Base-by-base conservation (phyloP, 257 asterid genomes). In the Solanum pinnatisectum region DNA sequence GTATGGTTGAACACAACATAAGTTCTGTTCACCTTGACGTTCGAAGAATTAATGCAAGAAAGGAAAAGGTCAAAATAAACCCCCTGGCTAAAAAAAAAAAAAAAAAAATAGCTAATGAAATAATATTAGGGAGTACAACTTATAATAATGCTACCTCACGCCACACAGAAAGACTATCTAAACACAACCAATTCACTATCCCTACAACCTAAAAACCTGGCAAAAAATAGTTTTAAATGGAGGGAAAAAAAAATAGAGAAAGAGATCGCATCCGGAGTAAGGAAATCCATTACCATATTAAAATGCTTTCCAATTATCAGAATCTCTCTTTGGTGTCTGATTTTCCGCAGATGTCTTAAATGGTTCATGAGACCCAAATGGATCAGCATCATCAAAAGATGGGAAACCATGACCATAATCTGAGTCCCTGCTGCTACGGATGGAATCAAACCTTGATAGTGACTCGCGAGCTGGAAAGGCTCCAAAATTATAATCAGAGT, bases 281-380 rank as follows among this genome's bases (percentile, higher is more conserved):
- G 87, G 81, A 44, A 42, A 44, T 83, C 68, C 59, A 30, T 71
- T 11, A 30, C 71, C 35, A 7, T 6, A 68, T 92, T 95, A 96
- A 90, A 94, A 96, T 37, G 99, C 98, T 91, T 91, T 96, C 98
- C 98, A 95, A 88, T 91, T 89, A 89, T 93, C 98, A 23, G 95
- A 91, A 88, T 95, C 96, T 88, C 89, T 95, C 89, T 91, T 93
- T 3, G 98, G 94, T 42, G 97, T 94, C 90, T 93, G 93, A 90
- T 92, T 91, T 85, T 95, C 98, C 11, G 46, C 87, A 2, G 99
- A 91, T 5, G 96, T 87, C 93, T 91, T 93, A 87, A 94, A 96
- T 4, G 96, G 94, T 59, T 89, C 96, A 16, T 87, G 87, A n/a
- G 97, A 89, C 25, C 98, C 97, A 37, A 95, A 96, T 1, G 98